phyloP scores from a whole-genome alignment of 495 filamentous ascomycete genomes.

The Daldinia grandis region DNA sequence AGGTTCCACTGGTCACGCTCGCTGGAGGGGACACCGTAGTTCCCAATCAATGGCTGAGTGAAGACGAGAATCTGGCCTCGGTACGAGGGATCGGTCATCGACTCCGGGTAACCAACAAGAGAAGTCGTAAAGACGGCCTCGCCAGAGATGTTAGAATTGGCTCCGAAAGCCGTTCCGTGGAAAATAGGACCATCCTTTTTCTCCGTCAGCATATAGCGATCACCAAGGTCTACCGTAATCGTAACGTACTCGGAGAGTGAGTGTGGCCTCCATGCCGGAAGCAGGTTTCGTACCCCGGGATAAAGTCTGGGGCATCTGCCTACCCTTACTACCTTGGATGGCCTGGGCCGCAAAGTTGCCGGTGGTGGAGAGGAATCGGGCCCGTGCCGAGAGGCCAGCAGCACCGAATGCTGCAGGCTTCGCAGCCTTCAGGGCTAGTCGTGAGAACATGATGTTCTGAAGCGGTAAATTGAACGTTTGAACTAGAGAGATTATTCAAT shows the following conservation, averaged over 20 bases:
- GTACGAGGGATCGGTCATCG: conserved; percentile 98
- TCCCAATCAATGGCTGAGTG: conserved; percentile 98
- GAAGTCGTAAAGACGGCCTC: conserved; percentile 97
- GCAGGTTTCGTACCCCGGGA: conserved; percentile 64
- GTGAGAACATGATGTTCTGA: conserved; percentile 71
- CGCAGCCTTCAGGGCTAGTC: conserved; percentile 65
- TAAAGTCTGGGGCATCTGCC: conserved; percentile 58
- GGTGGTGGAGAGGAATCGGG: conserved; percentile 64
- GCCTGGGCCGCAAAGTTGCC: conserved; percentile 48
- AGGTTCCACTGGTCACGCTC: conserved; percentile 79
- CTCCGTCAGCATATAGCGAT: conserved; percentile 15
- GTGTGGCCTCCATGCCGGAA: conserved; percentile 79
- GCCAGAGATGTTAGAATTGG: conserved; percentile 88
- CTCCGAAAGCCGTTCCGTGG: conserved; percentile 91
- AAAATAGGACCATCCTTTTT: conserved; percentile 85
- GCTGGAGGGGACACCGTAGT: conserved; percentile 91
- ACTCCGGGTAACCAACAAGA: conserved; percentile 95
- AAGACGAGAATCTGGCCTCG: conserved; percentile 98
- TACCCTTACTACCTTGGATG: conserved; percentile 70
- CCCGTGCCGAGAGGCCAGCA: conserved; percentile 48
- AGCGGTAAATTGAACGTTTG: conserved; percentile 31
- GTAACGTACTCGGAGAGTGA: conserved; percentile 82
- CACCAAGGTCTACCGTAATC: neutral
- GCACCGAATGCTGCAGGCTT: conserved; percentile 54
- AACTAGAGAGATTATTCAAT: conserved; percentile 44